These are phyloP conservation scores for Skeletonema costatum DNA, from an alignment of 108 stramenopile species.

Conservation along the genomic window DNA sequence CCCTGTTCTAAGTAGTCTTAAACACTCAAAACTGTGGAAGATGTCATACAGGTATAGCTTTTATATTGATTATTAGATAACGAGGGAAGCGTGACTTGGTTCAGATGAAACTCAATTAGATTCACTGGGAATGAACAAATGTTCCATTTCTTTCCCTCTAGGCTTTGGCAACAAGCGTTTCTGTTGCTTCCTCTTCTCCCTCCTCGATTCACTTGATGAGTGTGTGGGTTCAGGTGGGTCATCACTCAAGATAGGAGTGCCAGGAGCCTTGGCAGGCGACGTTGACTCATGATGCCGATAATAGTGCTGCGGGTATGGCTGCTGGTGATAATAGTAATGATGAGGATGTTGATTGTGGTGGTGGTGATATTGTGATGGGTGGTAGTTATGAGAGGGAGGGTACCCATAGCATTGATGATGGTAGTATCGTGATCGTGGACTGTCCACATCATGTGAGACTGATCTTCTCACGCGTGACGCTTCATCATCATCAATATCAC, in stretches of 20 bases:
- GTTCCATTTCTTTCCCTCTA: conserved; percentile 21
- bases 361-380: not conserved
- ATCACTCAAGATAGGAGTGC: conserved; percentile 2
- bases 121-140: conserved; percentile 43
- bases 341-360: not conserved
- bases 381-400: not conserved
- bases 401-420: not conserved
- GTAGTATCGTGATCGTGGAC: not conserved
- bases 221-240: conserved; percentile 2
- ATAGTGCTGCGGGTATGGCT: not conserved
- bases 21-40: too few species aligned
- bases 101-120: not conserved
- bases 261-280: not conserved
- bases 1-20: too few species aligned
- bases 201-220: not conserved
- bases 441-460: conserved; percentile 17
- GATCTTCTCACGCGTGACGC: not conserved
- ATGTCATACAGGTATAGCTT: not conserved
- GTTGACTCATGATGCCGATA: not conserved
- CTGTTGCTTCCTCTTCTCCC: conserved; percentile 4
- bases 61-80: not conserved
- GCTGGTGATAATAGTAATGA: not conserved
- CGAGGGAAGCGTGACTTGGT: not conserved
- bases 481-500: not conserved
- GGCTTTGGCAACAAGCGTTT: conserved; percentile 30